phyloP scores from a whole-genome alignment of 352 stramenopile genomes.

The Pythium brassicae region DNA sequence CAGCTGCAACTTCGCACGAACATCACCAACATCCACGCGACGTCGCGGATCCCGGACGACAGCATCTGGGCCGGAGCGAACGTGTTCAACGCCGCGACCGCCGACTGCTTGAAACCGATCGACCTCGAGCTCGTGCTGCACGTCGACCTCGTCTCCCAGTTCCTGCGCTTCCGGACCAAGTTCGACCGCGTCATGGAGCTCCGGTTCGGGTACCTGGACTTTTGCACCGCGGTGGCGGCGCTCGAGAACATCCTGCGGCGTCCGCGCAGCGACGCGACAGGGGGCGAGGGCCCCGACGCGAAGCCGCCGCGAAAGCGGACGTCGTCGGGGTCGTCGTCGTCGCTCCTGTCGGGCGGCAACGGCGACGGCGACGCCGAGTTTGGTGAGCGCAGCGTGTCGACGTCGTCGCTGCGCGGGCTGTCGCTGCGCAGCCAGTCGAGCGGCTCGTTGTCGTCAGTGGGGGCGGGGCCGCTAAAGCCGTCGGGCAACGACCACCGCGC shows the following conservation, averaged over 20 bases:
- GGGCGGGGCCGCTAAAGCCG: no score
- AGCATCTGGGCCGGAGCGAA: slow-evolving; percentile 51
- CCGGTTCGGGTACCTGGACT: slow-evolving; percentile 82
- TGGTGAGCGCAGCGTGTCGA: slow-evolving; percentile 15
- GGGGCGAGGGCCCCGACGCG: not conserved
- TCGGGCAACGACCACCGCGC: no score
- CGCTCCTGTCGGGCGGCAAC: slow-evolving; percentile 34
- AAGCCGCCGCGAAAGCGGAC: slow-evolving; percentile 23
- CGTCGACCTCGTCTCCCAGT: slow-evolving; percentile 55
- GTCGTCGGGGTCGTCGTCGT: slow-evolving; percentile 50
- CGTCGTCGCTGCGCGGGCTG: slow-evolving; percentile 19
- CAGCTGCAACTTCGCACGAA: slow-evolving; percentile 60
- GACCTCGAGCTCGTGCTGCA: slow-evolving; percentile 65
- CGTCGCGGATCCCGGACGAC: slow-evolving; percentile 68
- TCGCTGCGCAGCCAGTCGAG: slow-evolving; percentile 11
- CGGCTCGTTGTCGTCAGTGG: not conserved
- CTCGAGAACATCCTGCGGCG: slow-evolving; percentile 53
- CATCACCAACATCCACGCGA: slow-evolving; percentile 69
- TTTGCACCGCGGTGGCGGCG: slow-evolving; percentile 57
- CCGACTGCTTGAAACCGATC: slow-evolving; percentile 79
- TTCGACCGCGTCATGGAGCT: slow-evolving; percentile 80
- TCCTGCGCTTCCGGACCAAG: slow-evolving; percentile 58
- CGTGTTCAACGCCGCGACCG: slow-evolving; percentile 29
- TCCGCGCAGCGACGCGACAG: slow-evolving; percentile 11
- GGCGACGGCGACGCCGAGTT: slow-evolving; percentile 27